Evolutionary conservation across 345 rosid species (phyloP).

Genomic region (Arabis hirsuta): DNA sequence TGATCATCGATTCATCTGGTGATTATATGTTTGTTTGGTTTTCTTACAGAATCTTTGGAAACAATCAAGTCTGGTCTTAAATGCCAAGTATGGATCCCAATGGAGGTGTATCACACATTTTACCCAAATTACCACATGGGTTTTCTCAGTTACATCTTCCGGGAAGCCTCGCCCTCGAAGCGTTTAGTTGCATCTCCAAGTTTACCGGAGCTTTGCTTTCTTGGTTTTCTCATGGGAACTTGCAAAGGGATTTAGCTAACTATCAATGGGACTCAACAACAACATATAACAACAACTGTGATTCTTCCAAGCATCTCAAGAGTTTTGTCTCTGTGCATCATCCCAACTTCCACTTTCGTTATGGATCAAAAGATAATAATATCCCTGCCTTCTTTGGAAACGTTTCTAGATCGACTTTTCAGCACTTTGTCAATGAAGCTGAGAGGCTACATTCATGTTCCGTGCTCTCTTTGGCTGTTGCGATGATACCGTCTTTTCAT

Average conservation of each 20-base stretch:
- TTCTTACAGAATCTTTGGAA: constrained; percentile 23
- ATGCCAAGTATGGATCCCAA: constrained; percentile 62
- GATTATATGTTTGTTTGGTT: neutral
- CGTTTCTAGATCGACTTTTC: constrained; percentile 55
- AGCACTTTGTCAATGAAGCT: constrained; percentile 58
- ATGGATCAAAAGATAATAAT: constrained; percentile 40
- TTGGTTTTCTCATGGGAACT: constrained; percentile 62
- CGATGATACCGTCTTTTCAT: constrained; percentile 62
- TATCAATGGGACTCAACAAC: constrained; percentile 37
- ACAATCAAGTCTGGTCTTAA: neutral
- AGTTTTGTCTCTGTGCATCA: constrained; percentile 40
- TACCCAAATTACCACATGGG: constrained; percentile 53
- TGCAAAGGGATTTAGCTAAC: constrained; percentile 48
- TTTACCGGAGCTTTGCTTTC: constrained; percentile 60
- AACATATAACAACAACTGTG: constrained; percentile 40
- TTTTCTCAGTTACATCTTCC: constrained; percentile 52
- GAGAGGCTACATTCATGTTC: constrained; percentile 62
- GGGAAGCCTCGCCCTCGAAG: constrained; percentile 58
- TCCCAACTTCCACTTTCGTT: constrained; percentile 39
- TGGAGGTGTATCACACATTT: constrained; percentile 43
- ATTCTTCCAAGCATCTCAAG: constrained; percentile 45
- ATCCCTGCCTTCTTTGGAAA: constrained; percentile 45
- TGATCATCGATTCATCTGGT: neutral
- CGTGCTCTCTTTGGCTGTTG: constrained; percentile 67
- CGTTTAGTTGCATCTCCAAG: constrained; percentile 65